Percentiles rank a stretch among this genome's conserved stretches.
phyloP scores from a whole-genome alignment of 805 yeast genomes.

The Cyberlindnera mrakii region DNA sequence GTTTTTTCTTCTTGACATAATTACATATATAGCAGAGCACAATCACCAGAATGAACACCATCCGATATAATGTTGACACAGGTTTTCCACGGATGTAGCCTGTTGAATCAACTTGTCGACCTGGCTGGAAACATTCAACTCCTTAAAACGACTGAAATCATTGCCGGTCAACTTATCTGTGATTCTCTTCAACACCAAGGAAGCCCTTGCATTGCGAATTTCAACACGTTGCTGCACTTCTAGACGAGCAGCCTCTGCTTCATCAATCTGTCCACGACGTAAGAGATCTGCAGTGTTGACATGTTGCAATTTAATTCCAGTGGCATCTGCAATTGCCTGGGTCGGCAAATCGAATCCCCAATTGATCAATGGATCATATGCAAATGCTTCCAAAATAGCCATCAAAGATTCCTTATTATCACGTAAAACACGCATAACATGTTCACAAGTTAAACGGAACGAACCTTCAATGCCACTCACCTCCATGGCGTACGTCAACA shows the following conservation, averaged over 20 bases:
- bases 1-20: background rate
- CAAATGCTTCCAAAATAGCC: slow-evolving; percentile 98
- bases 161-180: slow-evolving; percentile 91
- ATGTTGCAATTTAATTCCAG: slow-evolving; percentile 63
- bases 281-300: slow-evolving; percentile 65
- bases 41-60: slow-evolving; percentile 97
- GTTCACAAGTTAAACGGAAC: slow-evolving; percentile 92
- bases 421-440: slow-evolving; percentile 91
- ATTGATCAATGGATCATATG: slow-evolving; percentile 94
- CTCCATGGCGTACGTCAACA: slow-evolving; percentile 98
- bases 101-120: slow-evolving; percentile 92
- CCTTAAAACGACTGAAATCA: slow-evolving; percentile 70
- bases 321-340: slow-evolving; percentile 65
- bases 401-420: slow-evolving; percentile 93
- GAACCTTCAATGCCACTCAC: slow-evolving; percentile 98
- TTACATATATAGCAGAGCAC: background rate
- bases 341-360: slow-evolving; percentile 98
- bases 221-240: slow-evolving; percentile 66
- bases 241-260: slow-evolving; percentile 65
- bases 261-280: slow-evolving; percentile 69
- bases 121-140: slow-evolving; percentile 78
- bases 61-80: slow-evolving; percentile 95
- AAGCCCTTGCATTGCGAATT: slow-evolving; percentile 83
- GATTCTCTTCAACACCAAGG: slow-evolving; percentile 81
- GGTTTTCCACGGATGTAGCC: slow-evolving; percentile 92